Conservation (phyloP, 208 protist genomes). For the Crithidia bombi region DNA sequence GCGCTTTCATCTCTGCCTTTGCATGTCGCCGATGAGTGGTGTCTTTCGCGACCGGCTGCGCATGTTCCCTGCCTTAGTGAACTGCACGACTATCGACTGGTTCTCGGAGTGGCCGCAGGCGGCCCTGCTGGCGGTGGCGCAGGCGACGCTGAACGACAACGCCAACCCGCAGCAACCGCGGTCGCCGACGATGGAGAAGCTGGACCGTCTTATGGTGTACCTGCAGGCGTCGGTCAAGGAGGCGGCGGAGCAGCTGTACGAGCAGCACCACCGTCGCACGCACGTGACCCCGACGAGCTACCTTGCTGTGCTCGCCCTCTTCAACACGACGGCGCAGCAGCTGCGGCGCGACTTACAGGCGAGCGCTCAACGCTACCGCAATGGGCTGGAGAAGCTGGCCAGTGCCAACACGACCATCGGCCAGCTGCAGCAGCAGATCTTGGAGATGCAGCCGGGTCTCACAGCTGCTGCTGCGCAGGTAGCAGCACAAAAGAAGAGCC, state of each 20-base stretch:
- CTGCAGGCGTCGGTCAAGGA: constrained; percentile 91
- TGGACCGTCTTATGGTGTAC: constrained; percentile 87
- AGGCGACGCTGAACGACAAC: constrained; percentile 20
- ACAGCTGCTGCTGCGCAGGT: constrained; percentile 88
- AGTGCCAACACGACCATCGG: constrained; percentile 92
- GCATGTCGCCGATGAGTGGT: constrained; percentile 95
- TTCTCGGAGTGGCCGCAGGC: constrained; percentile 95
- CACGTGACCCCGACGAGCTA: constrained; percentile 97
- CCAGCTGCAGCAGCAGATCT: constrained; percentile 95
- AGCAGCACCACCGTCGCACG: constrained; percentile 88
- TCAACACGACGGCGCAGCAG: constrained; percentile 79
- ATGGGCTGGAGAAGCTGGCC: constrained; percentile 93
- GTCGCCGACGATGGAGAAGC: constrained; percentile 42
- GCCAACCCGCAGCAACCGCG: constrained; percentile 6
- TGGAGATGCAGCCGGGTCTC: constrained; percentile 94
- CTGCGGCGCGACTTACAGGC: constrained; percentile 58
- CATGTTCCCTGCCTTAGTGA: constrained; percentile 97
- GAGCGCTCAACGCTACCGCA: constrained; percentile 76
- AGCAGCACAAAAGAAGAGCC: constrained; percentile 86
- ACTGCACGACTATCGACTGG: constrained; percentile 98
- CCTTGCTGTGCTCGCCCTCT: constrained; percentile 92
- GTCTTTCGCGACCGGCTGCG: constrained; percentile 93
- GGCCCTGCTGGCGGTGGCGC: constrained; percentile 91
- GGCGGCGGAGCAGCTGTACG: constrained; percentile 81
- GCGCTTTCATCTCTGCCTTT: constrained; percentile 95